Evolutionary conservation across 2,329 filamentous ascomycete species (phyloP), one percentile per base, ranked within the genome.

Genomic region (Epichloe coenophiala): DNA sequence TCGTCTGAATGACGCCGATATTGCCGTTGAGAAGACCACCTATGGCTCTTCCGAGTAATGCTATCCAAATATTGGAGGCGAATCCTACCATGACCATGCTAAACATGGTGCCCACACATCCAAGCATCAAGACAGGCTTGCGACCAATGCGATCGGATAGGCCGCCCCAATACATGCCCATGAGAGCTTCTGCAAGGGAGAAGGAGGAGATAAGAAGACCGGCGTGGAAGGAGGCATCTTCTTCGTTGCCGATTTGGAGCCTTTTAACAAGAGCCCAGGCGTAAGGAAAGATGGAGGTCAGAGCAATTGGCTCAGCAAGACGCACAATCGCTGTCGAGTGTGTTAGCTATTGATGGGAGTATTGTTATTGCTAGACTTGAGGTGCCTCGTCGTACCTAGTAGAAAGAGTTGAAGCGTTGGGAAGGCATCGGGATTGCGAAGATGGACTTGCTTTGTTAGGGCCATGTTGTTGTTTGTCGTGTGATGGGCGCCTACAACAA

Each of bases 231-330:
- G 83, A 94, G 54, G 87, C 86, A 79, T 90, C 80, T 68, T 78
- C 72, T 57, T 81, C 78, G 59, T 79, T 76, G 55, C 84, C 86
- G 58, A 90, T 75, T 40, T 86, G 62, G 66, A 88, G 88, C 58
- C 81, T 75, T 67, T 86, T 86, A 57, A 91, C 83, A 58, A 91
- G 81, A 53, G 84, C 78, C 85, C 86, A 94, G 53, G 87, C 87
- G 67, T 95, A 96, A 19, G 90, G 90, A 60, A 91, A 94, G 67
- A 95, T 93, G 62, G 87, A 93, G 1, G 89, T 95, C 56, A 96
- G 78, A 47, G 90, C 89, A 59, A 96, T 91, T 21, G 90, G 90
- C 68, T 96, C 90, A 49, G 89, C 87, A 58, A 96, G 80, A 55
- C 90, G 88, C 63, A 94, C 90, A 73, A 95, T 88, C 65, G 88